Conservation (phyloP, 768 basidiomycete species). For the Leucocoprinus leucothites region DNA sequence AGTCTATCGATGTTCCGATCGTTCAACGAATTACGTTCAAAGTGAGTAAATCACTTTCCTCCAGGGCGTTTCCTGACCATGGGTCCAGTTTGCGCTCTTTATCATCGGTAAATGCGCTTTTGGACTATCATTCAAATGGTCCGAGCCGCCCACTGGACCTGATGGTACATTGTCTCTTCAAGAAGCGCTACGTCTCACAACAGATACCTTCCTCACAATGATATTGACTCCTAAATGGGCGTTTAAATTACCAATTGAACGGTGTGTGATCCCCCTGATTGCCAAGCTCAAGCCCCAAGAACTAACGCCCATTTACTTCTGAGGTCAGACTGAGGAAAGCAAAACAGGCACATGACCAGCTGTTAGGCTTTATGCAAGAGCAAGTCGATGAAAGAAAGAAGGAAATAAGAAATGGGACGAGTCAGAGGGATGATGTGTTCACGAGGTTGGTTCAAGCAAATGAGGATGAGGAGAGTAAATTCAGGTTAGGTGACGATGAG, state of each 20-base stretch:
- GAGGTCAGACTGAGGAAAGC: conserved; percentile 24
- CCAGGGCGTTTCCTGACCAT: not conserved
- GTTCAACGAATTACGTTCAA: conserved; percentile 35
- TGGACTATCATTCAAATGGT: conserved; percentile 42
- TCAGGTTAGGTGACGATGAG: conserved; percentile 36
- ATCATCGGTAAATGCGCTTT: conserved; percentile 45
- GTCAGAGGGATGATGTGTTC: conserved; percentile 30
- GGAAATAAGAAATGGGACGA: conserved; percentile 17
- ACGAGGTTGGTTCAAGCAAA: conserved; percentile 44
- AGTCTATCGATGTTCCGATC: conserved; percentile 24
- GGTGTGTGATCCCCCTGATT: conserved; percentile 20
- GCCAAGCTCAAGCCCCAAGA: not conserved
- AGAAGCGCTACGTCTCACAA: conserved; percentile 32
- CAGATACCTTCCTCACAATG: conserved; percentile 24
- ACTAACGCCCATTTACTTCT: not conserved
- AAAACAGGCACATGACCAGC: conserved; percentile 26
- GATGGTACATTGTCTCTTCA: conserved; percentile 38
- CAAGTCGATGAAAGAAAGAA: conserved; percentile 32
- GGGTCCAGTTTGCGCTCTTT: conserved; percentile 36
- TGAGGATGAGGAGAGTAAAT: conserved; percentile 38
- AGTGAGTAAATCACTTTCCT: conserved; percentile 18
- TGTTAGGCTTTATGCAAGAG: conserved; percentile 34
- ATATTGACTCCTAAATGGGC: conserved; percentile 36
- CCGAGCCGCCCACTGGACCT: conserved; percentile 29
- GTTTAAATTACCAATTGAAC: conserved; percentile 30